These are phyloP conservation scores for Knufia petricola DNA, from an alignment of 2,329 filamentous ascomycete genomes.

Conservation along the genomic window DNA sequence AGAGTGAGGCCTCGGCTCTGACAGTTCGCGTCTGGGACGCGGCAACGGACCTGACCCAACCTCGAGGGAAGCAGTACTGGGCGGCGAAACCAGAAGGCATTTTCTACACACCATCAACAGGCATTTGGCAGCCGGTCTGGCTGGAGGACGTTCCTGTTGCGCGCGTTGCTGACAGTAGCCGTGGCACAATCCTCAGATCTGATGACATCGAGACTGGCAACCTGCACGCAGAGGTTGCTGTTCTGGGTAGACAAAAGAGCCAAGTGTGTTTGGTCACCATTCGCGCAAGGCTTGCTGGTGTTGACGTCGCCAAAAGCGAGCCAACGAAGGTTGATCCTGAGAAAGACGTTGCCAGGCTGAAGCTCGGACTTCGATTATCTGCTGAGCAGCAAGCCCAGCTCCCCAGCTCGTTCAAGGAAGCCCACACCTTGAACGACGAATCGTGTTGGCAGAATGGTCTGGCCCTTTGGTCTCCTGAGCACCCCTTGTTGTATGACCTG, in stretches of 20 bases:
- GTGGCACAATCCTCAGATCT: slow-evolving; percentile 51
- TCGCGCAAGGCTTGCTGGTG: slow-evolving; percentile 43
- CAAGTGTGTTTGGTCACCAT: slow-evolving; percentile 37
- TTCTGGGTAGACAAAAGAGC: slow-evolving; percentile 32
- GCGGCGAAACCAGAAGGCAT: slow-evolving; percentile 50
- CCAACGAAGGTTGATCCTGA: slow-evolving; percentile 39
- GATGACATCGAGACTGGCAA: slow-evolving; percentile 45
- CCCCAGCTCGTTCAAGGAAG: slow-evolving; percentile 40
- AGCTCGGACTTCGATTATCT: background rate
- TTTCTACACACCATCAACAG: slow-evolving; percentile 63
- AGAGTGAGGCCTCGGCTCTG: slow-evolving; percentile 26
- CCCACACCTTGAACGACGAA: slow-evolving; percentile 45
- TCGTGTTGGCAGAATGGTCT: slow-evolving; percentile 46
- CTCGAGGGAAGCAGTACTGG: slow-evolving; percentile 61
- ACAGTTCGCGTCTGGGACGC: slow-evolving; percentile 9
- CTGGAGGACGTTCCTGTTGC: slow-evolving; percentile 52
- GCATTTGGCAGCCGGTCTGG: slow-evolving; percentile 69
- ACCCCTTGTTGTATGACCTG: slow-evolving; percentile 56
- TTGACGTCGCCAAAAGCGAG: slow-evolving; percentile 37
- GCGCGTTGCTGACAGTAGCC: slow-evolving; percentile 50
- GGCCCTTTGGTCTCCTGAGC: slow-evolving; percentile 59
- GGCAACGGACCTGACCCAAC: slow-evolving; percentile 54
- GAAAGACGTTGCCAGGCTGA: slow-evolving; percentile 1
- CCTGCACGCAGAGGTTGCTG: slow-evolving; percentile 43
- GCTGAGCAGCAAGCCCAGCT: background rate